Conservation (phyloP, 768 basidiomycete species). For the Serendipita indica region DNA sequence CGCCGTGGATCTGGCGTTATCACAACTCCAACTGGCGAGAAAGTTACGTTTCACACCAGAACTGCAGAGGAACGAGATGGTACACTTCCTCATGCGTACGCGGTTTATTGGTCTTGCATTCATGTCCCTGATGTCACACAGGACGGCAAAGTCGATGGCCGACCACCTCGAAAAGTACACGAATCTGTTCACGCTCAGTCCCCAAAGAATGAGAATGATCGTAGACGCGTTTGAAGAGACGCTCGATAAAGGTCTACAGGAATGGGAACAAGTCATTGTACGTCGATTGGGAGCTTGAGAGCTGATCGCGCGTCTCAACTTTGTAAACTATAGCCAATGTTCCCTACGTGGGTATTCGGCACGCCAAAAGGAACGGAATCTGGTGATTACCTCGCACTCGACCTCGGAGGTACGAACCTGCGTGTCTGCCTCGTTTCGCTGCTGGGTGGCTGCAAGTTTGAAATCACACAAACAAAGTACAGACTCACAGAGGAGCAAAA, state of each 20-base stretch:
- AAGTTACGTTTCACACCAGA: constrained; percentile 73
- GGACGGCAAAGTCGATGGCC: constrained; percentile 59
- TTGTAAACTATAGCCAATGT: constrained; percentile 55
- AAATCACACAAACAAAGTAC: constrained; percentile 95
- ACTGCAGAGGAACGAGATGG: constrained; percentile 50
- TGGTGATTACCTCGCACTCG: constrained; percentile 81
- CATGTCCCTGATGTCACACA: not conserved
- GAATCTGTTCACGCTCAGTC: constrained; percentile 72
- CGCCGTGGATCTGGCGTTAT: constrained; percentile 68
- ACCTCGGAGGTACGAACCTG: constrained; percentile 92
- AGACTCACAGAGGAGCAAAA: constrained; percentile 96
- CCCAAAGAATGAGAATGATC: constrained; percentile 90
- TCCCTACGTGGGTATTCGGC: constrained; percentile 91
- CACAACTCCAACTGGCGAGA: constrained; percentile 57
- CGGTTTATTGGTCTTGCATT: not conserved
- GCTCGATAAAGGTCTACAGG: constrained; percentile 70
- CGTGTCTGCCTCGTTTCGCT: constrained; percentile 93
- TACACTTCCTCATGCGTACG: not conserved
- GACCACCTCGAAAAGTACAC: constrained; percentile 89
- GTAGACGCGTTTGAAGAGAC: constrained; percentile 92
- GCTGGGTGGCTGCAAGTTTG: constrained; percentile 88
- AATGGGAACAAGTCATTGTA: constrained; percentile 77
- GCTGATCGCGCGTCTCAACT: not conserved
- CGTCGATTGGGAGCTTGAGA: constrained; percentile 23
- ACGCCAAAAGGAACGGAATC: constrained; percentile 85